These are phyloP conservation scores for Silene noctiflora DNA, from an alignment of 179 eudicot species.

Conservation along the genomic window DNA sequence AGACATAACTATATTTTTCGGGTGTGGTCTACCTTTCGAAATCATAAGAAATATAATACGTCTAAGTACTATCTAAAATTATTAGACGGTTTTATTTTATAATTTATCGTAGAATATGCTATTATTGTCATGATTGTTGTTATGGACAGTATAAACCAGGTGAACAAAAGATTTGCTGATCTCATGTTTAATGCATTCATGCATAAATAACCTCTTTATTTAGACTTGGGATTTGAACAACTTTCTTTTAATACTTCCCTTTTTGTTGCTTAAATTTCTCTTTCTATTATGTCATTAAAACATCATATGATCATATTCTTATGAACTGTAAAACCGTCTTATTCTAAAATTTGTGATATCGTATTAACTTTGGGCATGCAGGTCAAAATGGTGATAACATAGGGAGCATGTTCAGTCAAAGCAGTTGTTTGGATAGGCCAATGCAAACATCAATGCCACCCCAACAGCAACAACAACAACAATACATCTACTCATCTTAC, in stretches of 20 bases:
- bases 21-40: too few species aligned
- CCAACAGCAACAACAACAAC: slow-evolving; percentile 15
- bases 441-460: slow-evolving; percentile 23
- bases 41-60: too few species aligned
- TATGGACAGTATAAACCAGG: slow-evolving; percentile 1
- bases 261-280: too few species aligned
- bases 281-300: too few species aligned
- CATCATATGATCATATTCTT: too few species aligned
- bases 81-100: too few species aligned
- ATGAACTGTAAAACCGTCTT: neutral
- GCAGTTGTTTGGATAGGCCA: slow-evolving; percentile 52
- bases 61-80: too few species aligned
- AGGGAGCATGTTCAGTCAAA: slow-evolving; percentile 41
- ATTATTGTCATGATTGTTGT: neutral
- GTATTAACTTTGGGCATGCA: slow-evolving; percentile 16
- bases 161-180: slow-evolving; percentile 24
- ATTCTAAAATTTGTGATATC: too few species aligned
- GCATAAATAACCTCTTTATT: neutral
- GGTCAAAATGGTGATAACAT: slow-evolving; percentile 42
- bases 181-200: slow-evolving; percentile 21
- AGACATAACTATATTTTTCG: too few species aligned
- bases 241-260: too few species aligned
- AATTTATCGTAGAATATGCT: too few species aligned
- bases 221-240: slow-evolving; percentile 9
- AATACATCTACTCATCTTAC: slow-evolving; percentile 1